A percentile compares a stretch with the other conserved stretches of the same genome.
phyloP scores from a whole-genome alignment of 1,284 basidiomycete genomes.

The Xanthoconium separans region DNA sequence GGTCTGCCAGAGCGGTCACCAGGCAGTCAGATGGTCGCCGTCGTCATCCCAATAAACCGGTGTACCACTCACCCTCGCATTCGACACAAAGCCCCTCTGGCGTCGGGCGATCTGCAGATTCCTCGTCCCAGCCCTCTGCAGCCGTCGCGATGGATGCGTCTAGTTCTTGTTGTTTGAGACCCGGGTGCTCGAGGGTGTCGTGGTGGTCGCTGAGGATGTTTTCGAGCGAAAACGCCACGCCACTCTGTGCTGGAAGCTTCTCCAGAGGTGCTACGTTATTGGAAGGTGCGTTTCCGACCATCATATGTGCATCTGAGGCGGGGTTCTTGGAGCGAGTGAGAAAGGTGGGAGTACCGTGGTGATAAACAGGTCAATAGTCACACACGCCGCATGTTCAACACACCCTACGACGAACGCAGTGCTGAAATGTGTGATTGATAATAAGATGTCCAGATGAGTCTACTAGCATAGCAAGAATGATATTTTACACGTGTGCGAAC shows the following conservation, averaged over 20 bases:
- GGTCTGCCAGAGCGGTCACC: slow-evolving; percentile 47
- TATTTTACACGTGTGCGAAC: slow-evolving; percentile 19
- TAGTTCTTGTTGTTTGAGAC: slow-evolving; percentile 34
- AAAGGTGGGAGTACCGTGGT: slow-evolving; percentile 7
- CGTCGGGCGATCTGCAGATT: slow-evolving; percentile 44
- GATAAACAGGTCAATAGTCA: slow-evolving; percentile 15
- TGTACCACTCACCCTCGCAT: slow-evolving; percentile 65
- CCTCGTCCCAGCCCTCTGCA: slow-evolving; percentile 65
- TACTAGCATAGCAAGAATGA: background rate
- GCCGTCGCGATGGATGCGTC: slow-evolving; percentile 19
- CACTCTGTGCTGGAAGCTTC: slow-evolving; percentile 6
- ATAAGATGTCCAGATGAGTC: background rate
- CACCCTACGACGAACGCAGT: background rate
- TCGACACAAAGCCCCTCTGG: slow-evolving; percentile 74
- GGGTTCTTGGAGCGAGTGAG: background rate
- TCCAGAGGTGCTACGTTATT: slow-evolving; percentile 4
- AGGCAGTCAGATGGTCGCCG: too few relatives aligned
- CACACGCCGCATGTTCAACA: slow-evolving; percentile 29
- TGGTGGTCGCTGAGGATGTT: slow-evolving; percentile 64
- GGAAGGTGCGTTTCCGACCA: slow-evolving; percentile 23
- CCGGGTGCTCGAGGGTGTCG: slow-evolving; percentile 56
- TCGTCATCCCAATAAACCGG: too few relatives aligned
- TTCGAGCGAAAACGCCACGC: slow-evolving; percentile 52
- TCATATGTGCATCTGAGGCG: slow-evolving; percentile 4
- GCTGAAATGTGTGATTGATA: background rate